These are phyloP conservation scores for Holtermannia corniformis DNA, from an alignment of 768 basidiomycete genomes.

Conservation along the genomic window DNA sequence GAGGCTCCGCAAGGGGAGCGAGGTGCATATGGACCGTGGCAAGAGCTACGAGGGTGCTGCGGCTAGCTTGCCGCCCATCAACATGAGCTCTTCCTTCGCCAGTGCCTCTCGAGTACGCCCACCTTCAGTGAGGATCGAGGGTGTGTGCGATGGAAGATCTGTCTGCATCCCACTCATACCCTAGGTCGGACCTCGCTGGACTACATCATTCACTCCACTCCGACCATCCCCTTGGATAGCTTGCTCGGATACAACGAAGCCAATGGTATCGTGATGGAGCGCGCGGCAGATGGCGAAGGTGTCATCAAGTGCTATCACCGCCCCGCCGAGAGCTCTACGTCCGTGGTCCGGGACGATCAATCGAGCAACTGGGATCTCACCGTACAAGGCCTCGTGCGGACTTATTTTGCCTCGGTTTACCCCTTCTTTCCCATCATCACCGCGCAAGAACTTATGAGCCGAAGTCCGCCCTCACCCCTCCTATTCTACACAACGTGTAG, in stretches of 20 bases:
- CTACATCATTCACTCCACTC: conserved; percentile 18
- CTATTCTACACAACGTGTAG: too few species aligned
- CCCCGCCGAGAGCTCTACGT: too few species aligned
- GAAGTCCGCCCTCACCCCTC: too few species aligned
- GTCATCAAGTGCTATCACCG: too few species aligned
- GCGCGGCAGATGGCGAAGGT: too few species aligned
- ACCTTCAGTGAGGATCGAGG: background rate
- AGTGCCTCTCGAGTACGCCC: background rate
- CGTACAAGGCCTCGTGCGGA: too few species aligned
- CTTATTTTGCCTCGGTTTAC: too few species aligned
- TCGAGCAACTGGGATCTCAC: too few species aligned
- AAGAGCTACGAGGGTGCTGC: background rate
- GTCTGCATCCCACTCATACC: background rate
- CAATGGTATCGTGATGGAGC: conserved; percentile 7
- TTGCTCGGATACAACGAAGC: conserved; percentile 7
- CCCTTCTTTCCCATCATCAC: too few species aligned
- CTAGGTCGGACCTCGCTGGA: conserved; percentile 13
- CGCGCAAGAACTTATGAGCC: too few species aligned
- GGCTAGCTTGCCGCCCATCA: conserved; percentile 6
- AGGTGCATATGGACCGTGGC: background rate
- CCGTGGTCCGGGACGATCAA: too few species aligned
- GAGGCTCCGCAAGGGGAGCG: conserved; percentile 7
- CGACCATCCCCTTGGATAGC: conserved; percentile 10
- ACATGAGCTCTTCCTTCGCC: background rate
- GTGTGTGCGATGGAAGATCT: background rate